These are phyloP conservation scores for Boletus sp. DNA, from an alignment of 768 basidiomycete genomes.

Conservation along the genomic window DNA sequence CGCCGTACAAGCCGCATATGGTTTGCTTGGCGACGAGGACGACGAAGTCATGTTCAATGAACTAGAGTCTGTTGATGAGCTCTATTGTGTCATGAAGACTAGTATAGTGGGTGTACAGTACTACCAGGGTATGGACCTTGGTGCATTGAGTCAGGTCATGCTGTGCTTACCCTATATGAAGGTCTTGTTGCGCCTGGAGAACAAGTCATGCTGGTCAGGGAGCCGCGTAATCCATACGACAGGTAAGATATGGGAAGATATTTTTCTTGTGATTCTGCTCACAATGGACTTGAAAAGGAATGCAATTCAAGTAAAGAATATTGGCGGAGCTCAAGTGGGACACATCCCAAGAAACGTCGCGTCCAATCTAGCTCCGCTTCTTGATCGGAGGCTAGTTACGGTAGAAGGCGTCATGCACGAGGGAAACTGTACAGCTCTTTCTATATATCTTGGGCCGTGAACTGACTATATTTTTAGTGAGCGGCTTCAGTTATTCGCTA, in stretches of 20 bases:
- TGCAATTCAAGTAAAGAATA: conserved; percentile 81
- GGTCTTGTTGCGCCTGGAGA: conserved; percentile 80
- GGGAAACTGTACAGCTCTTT: conserved; percentile 54
- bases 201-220: conserved; percentile 63
- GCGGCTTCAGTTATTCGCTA: conserved; percentile 50
- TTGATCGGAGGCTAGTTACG: conserved; percentile 59
- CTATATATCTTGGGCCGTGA: background rate
- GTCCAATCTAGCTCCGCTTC: conserved; percentile 59
- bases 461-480: conserved; percentile 32
- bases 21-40: conserved; percentile 35
- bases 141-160: background rate
- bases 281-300: conserved; percentile 42
- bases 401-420: conserved; percentile 68
- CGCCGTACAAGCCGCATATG: conserved; percentile 1
- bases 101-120: conserved; percentile 84
- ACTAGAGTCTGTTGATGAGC: conserved; percentile 58
- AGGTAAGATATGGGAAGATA: conserved; percentile 36
- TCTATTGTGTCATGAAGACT: conserved; percentile 56
- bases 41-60: conserved; percentile 41
- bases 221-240: conserved; percentile 69
- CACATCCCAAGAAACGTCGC: conserved; percentile 68
- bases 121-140: conserved; percentile 51
- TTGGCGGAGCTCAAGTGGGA: conserved; percentile 70
- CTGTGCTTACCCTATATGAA: conserved; percentile 23
- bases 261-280: background rate